Percentiles rank a stretch among this genome's conserved stretches.
phyloP scores from a whole-genome alignment of 2,329 filamentous ascomycete genomes.

The Pyricularia grisea region DNA sequence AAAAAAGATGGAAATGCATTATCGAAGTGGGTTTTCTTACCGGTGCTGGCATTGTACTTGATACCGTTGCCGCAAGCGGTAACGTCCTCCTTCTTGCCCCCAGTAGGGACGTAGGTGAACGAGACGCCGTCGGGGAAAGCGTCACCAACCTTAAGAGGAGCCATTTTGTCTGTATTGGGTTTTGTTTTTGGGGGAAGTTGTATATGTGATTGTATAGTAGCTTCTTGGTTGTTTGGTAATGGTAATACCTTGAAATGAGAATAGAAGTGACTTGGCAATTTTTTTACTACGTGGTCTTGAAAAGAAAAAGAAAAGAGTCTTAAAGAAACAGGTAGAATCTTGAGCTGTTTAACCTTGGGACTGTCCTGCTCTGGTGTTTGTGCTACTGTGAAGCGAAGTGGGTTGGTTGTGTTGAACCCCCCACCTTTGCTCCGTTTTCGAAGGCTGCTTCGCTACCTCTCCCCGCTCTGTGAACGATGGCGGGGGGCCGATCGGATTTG shows the following conservation, averaged over 20 bases:
- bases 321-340: not conserved
- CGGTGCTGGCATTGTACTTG: conserved; percentile 70
- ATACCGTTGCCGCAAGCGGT: conserved; percentile 70
- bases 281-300: not conserved
- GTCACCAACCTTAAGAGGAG: conserved; percentile 64
- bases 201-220: no score
- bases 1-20: not conserved
- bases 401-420: not conserved
- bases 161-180: conserved; percentile 29
- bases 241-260: not conserved
- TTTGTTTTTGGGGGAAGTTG: not conserved
- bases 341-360: no score
- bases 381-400: not conserved
- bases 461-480: not conserved
- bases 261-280: not conserved
- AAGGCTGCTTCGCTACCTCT: not conserved
- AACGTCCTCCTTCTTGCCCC: conserved; percentile 56
- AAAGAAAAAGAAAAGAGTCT: not conserved
- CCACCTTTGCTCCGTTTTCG: not conserved
- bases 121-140: conserved; percentile 70
- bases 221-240: not conserved
- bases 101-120: conserved; percentile 79
- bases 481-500: not conserved
- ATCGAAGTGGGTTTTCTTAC: conserved; percentile 24
- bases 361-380: no score